phyloP scores from a whole-genome alignment of 345 rosid genomes.

The Kernera saxatilis region DNA sequence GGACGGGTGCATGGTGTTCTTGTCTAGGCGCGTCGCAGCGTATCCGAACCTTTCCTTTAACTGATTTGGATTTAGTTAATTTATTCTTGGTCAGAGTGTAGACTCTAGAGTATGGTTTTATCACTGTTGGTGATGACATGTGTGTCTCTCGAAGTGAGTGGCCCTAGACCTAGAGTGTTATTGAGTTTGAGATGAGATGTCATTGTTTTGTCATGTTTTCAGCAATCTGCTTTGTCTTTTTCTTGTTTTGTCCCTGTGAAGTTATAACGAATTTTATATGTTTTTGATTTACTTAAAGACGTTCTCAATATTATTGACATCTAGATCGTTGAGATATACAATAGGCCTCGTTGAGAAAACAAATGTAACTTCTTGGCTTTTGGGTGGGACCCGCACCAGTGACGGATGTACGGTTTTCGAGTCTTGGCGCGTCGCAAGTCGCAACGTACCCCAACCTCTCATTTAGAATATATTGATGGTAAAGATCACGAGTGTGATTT shows the following conservation, averaged over 20 bases:
- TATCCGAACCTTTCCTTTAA: slow-evolving; percentile 31
- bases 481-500: no score
- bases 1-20: slow-evolving; percentile 64
- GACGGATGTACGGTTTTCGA: no score
- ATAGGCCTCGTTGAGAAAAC: no score
- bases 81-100: no score
- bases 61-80: slow-evolving; percentile 10
- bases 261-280: not conserved
- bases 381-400: no score
- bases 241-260: not conserved
- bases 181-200: not conserved
- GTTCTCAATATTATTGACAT: no score
- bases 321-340: no score
- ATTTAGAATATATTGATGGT: no score
- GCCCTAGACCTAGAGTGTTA: not conserved
- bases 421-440: no score
- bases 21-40: slow-evolving; percentile 42
- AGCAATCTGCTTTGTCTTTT: not conserved
- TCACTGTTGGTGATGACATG: not conserved
- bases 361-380: no score
- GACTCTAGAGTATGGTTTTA: not conserved
- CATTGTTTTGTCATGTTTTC: not conserved
- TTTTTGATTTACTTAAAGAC: not conserved
- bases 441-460: no score
- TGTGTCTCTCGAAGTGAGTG: not conserved